Base-by-base conservation (phyloP, 257 asterid species). In the Capsicum baccatum region DNA sequence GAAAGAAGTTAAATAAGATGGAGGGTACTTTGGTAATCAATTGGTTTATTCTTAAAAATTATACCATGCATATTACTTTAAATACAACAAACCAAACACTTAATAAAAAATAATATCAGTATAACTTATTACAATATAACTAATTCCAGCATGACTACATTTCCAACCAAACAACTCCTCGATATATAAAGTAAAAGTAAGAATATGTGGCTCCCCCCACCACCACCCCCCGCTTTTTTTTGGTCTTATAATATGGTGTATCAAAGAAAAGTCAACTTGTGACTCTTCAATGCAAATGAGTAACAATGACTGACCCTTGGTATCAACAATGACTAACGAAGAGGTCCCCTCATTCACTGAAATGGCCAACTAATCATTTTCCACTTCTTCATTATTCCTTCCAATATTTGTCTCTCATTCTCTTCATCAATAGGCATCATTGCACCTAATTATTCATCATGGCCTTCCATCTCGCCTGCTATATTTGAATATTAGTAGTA, bases 281-380 rank as follows among this genome's bases (percentile, higher is more conserved):
- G 88, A 59, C 86, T 79, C 82, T 83, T 82, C 83, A 66, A 14
- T 37, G 52, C 37, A 21, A 52, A 63, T 17, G 21, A 26, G 39
- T 14, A 42, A 6, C 44, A 56, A 35, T 37, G 42, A 5, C n/a
- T 84, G 92, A 83, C 91, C 89, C 90, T 85, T 87, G 90, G 76
- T 83, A 85, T 58, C 86, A 85, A 83, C 86, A 89, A 85, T 87
- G 93, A 58, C 87, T 62, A 79, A 74, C 60, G 14, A 7, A 26
- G 9, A 79, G 89, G 90, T 83, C 93, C 89, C 87, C 93, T 88
- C 90, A 39, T 9, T 82, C 44, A 19, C 35, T 54, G 86, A 89
- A 90, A 89, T 83, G 85, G 92, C 91, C 97, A 90, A 68, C 55
- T 35, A 66, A 71, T 37, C 62, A 58, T 55, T 66, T n/a, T 67